Base-by-base conservation (phyloP, 2,329 filamentous ascomycete species). In the Sporothrix dimorphospora region DNA sequence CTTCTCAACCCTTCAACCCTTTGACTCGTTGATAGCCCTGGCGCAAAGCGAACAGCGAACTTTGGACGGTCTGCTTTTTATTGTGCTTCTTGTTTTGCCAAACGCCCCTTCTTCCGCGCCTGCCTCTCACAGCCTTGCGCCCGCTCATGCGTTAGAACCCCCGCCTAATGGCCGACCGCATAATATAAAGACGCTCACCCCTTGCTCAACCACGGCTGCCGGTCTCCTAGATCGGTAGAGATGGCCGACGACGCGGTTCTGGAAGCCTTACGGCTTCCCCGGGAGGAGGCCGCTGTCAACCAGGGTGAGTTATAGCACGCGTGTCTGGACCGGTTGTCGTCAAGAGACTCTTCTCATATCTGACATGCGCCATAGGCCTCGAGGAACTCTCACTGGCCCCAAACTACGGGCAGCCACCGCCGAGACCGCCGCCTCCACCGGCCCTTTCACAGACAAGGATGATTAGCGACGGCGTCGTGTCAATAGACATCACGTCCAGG, bases 401-500 rank as follows among this genome's bases (percentile, higher is more conserved):
- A n/a, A n/a, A 51, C n/a, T 70, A 12, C 9, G 55, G 4, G 11
- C n/a, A 42, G 14, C n/a, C 30, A 27, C 45, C 65, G 3, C 68
- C 57, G 27, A 78, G 81, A 63, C 82, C 82, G 42, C 80, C 82
- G 53, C 82, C 81, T 55, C 80, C 82, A 65, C 82, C 83, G 24
- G 4, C 65, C 3, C 38, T 27, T 57, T 53, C 63, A 5, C 21
- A 27, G n/a, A 53, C 42, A 19, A 80, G 79, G 61, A 80, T 84
- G 38, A 79, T 80, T 30, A 82, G 82, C 69, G 81, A 84, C 11
- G 88, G 88, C 51, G 80, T 91, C 30, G 79, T 89, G 71, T 81
- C 86, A 49, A 82, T 83, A 34, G 88, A 91, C 76, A 88, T 91
- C 69, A 90, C 89, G 1, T 78, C 84, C 21, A 83, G 83, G 74